Percentiles rank a stretch among this genome's conserved stretches.
phyloP scores from a whole-genome alignment of 1,284 basidiomycete genomes.

The Fomitopsis betulina region DNA sequence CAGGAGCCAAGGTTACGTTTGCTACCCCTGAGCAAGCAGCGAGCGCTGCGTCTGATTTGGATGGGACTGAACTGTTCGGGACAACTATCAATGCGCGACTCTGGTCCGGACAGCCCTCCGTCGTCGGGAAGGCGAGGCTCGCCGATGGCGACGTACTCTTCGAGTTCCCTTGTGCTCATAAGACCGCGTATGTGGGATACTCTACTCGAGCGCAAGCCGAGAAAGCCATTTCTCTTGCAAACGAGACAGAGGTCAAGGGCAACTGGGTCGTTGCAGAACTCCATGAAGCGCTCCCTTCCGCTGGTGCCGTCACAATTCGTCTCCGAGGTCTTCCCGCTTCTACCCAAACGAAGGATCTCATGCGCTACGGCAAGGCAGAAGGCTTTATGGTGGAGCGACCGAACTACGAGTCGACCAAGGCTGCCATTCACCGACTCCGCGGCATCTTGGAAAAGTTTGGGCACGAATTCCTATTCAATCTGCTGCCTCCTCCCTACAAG shows the following conservation, averaged over 20 bases:
- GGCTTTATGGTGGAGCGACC: constrained; percentile 48
- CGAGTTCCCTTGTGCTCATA: constrained; percentile 38
- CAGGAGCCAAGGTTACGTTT: constrained; percentile 40
- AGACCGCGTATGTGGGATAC: constrained; percentile 57
- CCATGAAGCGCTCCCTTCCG: constrained; percentile 51
- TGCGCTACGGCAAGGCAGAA: constrained; percentile 39
- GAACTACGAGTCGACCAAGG: constrained; percentile 40
- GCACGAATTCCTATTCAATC: constrained; percentile 39
- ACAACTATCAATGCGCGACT: constrained; percentile 36
- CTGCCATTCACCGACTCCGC: constrained; percentile 36
- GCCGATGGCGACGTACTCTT: constrained; percentile 47
- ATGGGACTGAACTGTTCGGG: constrained; percentile 37
- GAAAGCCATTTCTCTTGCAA: constrained; percentile 38
- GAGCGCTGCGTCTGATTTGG: constrained; percentile 41
- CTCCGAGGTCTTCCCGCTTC: constrained; percentile 48
- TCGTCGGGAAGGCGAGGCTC: constrained; percentile 31
- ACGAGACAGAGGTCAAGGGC: constrained; percentile 31
- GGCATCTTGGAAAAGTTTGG: constrained; percentile 35
- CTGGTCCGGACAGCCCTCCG: constrained; percentile 30
- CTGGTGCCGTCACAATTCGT: constrained; percentile 52
- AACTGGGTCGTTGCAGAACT: constrained; percentile 39
- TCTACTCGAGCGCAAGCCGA: constrained; percentile 40
- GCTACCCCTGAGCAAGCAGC: constrained; percentile 41
- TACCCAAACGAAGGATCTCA: constrained; percentile 36
- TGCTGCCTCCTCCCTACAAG: constrained; percentile 46